Base-by-base conservation (phyloP, 352 stramenopile species). In the Globisporangium nodosum region DNA sequence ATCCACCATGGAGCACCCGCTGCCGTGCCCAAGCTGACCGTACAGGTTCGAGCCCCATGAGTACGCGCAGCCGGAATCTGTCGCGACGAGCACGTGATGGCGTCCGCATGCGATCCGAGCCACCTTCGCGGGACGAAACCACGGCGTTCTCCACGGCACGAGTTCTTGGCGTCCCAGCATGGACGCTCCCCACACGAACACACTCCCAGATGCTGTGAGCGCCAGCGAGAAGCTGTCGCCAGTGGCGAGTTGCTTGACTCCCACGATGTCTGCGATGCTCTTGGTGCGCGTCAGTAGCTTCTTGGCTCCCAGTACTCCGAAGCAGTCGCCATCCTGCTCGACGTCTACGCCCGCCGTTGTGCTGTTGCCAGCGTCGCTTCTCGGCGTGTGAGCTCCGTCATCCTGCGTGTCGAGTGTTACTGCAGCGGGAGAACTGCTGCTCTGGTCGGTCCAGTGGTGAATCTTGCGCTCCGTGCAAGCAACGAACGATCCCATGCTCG, bases 11-110 rank as follows among this genome's bases (percentile, higher is more conserved):
- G 58, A 54, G 40, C 59, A 52, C 21, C 73, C 52, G 3, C 56
- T 24, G 27, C 70, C 64, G 8, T 74, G 59, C 5, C 83, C 83
- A 11, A 92, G 74, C 39, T 92, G 83, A 0, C 83, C 83, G 47
- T 87, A 78, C 15, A 82, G 49, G 42, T 90, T 90, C 6, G 71
- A 77, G 3, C 83, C 83, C 80, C 80, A 92, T 5, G 66, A 61
- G n/a, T 75, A 84, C 8, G 87, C 65, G 8, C 35, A 55, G 16
- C 73, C 72, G 8, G 56, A 24, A 9, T 55, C 50, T 5, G 69
- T 72, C 0, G 78, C 39, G 0, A 53, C 56, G 1, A 88, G 15
- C 0, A 71, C 65, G 46, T 92, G 83, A 16, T 70, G 52, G 1
- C 54, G 56, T 1, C 83, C 83, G 50, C 78, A 89, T 1, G 67